Conservation (phyloP, 371 early-diverging fungal genomes). For the Mucor plumbeus region DNA sequence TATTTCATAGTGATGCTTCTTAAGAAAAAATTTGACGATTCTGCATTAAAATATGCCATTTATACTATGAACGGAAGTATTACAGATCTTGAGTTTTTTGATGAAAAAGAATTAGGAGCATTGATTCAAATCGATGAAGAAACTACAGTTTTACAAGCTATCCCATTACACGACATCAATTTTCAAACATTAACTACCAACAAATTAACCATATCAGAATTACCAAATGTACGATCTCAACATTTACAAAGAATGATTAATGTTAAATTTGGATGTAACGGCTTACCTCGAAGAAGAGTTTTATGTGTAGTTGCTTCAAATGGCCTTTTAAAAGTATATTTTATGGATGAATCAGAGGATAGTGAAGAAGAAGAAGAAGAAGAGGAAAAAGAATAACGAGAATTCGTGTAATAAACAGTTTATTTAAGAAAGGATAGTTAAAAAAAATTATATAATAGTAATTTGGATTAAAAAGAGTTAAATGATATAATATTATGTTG, state of each 20-base stretch:
- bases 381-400: conserved; percentile 3
- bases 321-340: conserved; percentile 11
- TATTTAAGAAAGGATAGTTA: too few species aligned
- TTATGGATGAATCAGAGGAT: conserved; percentile 21
- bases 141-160: conserved; percentile 10
- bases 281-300: conserved; percentile 22
- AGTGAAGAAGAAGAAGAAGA: background rate
- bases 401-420: background rate
- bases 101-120: conserved; percentile 25
- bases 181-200: background rate
- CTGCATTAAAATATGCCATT: conserved; percentile 8
- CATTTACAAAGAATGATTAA: conserved; percentile 17
- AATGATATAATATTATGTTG: too few species aligned
- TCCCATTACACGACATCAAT: conserved; percentile 5
- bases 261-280: conserved; percentile 31
- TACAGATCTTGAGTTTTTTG: conserved; percentile 34
- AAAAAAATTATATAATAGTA: too few species aligned
- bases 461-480: too few species aligned
- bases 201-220: background rate
- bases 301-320: conserved; percentile 21
- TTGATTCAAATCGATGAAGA: conserved; percentile 16
- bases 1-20: conserved; percentile 16
- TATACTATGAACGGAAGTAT: background rate
- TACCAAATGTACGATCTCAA: background rate
- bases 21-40: conserved; percentile 7